Conservation (phyloP, 139 green algal species). For the Closterium sp. region DNA sequence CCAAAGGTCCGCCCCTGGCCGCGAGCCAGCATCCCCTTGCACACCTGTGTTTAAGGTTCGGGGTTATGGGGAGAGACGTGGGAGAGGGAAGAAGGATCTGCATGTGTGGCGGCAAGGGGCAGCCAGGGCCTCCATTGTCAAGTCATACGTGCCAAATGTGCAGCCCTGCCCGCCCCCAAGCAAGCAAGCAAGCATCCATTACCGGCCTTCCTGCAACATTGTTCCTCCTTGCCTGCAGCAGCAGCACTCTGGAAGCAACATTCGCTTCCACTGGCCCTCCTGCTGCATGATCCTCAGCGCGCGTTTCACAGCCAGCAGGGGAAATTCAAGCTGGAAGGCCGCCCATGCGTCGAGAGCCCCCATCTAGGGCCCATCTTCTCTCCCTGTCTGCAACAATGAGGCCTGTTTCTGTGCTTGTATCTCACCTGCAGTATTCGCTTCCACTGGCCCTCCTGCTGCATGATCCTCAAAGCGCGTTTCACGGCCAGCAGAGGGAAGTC, state of each 20-base stretch:
- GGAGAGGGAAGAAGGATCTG: too few relatives aligned
- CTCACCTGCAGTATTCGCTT: constrained; percentile 21
- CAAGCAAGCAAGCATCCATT: too few relatives aligned
- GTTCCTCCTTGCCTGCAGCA: constrained; percentile 14
- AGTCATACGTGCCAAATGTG: constrained; percentile 29
- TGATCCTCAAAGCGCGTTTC: neutral
- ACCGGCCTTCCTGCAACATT: too few relatives aligned
- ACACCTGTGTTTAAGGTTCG: constrained; percentile 4
- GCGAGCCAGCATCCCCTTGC: constrained; percentile 37
- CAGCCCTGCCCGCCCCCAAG: too few relatives aligned
- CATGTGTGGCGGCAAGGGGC: too few relatives aligned
- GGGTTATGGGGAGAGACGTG: too few relatives aligned
- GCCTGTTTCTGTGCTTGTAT: too few relatives aligned
- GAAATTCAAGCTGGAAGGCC: constrained; percentile 26
- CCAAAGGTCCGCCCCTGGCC: constrained; percentile 19
- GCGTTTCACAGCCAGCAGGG: constrained; percentile 26
- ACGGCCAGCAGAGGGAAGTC: constrained; percentile 32
- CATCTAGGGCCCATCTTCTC: too few relatives aligned
- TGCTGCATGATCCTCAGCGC: constrained; percentile 8
- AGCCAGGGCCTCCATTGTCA: constrained; percentile 26
- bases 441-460: constrained; percentile 12
- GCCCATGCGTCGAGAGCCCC: constrained; percentile 3
- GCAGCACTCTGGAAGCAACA: too few relatives aligned
- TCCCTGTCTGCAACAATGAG: too few relatives aligned
- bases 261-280: neutral